Percentiles rank a stretch among this genome's conserved stretches.
These are phyloP conservation scores for Cucumis cinereus DNA, from an alignment of 306 rosid genomes.

Conservation along the genomic window DNA sequence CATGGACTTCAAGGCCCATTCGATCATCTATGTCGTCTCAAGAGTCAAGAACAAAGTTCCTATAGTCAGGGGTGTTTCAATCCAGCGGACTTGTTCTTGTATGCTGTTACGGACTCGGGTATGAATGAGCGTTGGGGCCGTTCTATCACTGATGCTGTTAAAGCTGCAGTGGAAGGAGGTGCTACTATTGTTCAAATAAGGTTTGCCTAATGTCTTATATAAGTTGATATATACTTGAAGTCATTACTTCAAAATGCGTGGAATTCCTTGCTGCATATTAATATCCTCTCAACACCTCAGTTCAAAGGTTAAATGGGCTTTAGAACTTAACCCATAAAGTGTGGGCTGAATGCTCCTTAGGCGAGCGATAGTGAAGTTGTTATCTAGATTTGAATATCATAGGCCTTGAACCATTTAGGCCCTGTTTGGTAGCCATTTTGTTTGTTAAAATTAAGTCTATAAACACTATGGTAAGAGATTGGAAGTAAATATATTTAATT, in stretches of 20 bases:
- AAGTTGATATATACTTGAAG: not conserved
- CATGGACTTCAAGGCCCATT: constrained; percentile 83
- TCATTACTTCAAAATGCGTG: not conserved
- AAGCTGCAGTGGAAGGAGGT: constrained; percentile 82
- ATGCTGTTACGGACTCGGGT: constrained; percentile 77
- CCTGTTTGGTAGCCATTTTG: no score
- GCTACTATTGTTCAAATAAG: constrained; percentile 87
- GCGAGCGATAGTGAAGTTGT: not conserved
- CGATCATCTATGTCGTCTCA: constrained; percentile 59
- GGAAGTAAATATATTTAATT: no score
- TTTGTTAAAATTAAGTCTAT: no score
- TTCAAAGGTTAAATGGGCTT: not conserved
- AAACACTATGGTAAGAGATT: no score
- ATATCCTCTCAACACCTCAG: not conserved
- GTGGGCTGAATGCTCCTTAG: not conserved
- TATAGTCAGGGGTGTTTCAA: constrained; percentile 39
- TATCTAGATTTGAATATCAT: not conserved
- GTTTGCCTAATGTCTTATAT: constrained; percentile 22
- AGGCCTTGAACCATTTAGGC: no score
- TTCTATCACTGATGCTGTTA: constrained; percentile 77
- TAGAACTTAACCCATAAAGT: not conserved
- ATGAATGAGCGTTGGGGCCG: constrained; percentile 89
- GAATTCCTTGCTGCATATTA: not conserved
- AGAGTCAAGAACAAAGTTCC: constrained; percentile 26
- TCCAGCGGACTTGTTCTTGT: constrained; percentile 52